A percentile compares a stretch with the other conserved stretches of the same genome.
phyloP scores from a whole-genome alignment of 331 rosid genomes.

The Telfairia occidentalis region DNA sequence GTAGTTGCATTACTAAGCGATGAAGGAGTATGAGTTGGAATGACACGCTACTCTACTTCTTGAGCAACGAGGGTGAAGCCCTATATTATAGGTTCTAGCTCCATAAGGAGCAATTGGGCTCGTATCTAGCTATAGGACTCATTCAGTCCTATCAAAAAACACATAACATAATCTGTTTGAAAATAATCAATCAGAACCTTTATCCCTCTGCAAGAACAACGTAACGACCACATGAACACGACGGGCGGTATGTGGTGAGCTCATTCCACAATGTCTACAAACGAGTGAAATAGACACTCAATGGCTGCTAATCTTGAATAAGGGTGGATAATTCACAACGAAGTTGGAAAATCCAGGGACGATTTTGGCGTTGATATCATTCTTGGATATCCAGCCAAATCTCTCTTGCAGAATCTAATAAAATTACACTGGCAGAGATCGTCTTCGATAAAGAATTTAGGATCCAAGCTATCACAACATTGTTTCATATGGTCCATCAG shows the following conservation, averaged over 20 bases:
- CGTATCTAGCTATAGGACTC: background rate
- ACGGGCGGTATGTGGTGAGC: background rate
- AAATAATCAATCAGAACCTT: background rate
- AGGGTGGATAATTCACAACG: background rate
- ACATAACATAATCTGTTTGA: background rate
- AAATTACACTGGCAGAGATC: too few species aligned
- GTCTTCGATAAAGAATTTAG: background rate
- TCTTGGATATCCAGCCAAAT: too few species aligned
- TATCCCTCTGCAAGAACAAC: background rate
- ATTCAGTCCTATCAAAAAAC: background rate
- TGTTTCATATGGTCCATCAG: background rate
- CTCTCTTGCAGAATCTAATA: too few species aligned
- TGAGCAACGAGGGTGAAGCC: background rate
- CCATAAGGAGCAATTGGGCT: background rate
- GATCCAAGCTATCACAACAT: background rate
- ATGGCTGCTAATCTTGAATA: background rate
- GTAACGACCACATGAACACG: background rate
- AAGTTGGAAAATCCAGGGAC: background rate
- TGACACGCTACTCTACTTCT: background rate
- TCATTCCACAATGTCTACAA: background rate
- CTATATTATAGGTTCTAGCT: background rate
- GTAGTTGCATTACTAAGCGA: too few species aligned
- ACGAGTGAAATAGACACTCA: background rate
- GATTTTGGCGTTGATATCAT: background rate
- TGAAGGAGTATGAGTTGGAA: background rate